Evolutionary conservation across 176 grass and related monocot species (phyloP).

Genomic region (Musa itinerans): DNA sequence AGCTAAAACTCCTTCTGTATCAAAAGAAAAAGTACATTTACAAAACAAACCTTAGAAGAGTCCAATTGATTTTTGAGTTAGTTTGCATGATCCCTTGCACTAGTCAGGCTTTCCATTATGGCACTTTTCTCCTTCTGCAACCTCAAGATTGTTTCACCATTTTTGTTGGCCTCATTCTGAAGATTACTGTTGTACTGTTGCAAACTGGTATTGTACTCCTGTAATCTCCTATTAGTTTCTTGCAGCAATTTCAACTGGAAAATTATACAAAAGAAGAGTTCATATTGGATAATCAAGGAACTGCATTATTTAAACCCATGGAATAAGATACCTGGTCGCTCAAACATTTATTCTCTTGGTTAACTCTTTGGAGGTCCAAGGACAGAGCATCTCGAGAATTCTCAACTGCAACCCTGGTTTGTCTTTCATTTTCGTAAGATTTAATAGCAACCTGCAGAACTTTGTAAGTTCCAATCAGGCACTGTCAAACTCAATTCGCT

Average conservation of each 20-base stretch:
- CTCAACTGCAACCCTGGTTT: conserved; percentile 38
- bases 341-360: conserved; percentile 48
- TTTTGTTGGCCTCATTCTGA: conserved; percentile 63
- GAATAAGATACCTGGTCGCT: conserved; percentile 53
- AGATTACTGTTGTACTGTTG: conserved; percentile 88
- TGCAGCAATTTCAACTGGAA: conserved; percentile 78
- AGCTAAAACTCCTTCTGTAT: background rate
- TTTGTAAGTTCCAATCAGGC: background rate
- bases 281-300: conserved; percentile 8
- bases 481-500: background rate
- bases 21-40: background rate
- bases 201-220: conserved; percentile 74
- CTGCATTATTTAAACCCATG: background rate
- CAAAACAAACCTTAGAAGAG: conserved; percentile 44
- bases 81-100: conserved; percentile 41
- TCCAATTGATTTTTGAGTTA: conserved; percentile 54
- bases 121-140: conserved; percentile 65
- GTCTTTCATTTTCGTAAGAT: conserved; percentile 48
- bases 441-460: conserved; percentile 34
- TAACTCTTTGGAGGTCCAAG: conserved; percentile 60
- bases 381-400: conserved; percentile 26
- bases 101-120: conserved; percentile 51
- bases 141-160: conserved; percentile 50
- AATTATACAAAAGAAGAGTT: conserved; percentile 11
- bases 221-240: conserved; percentile 67